These are phyloP conservation scores for Stipa capillata DNA, from an alignment of 176 grass and related monocot species.

Conservation along the genomic window DNA sequence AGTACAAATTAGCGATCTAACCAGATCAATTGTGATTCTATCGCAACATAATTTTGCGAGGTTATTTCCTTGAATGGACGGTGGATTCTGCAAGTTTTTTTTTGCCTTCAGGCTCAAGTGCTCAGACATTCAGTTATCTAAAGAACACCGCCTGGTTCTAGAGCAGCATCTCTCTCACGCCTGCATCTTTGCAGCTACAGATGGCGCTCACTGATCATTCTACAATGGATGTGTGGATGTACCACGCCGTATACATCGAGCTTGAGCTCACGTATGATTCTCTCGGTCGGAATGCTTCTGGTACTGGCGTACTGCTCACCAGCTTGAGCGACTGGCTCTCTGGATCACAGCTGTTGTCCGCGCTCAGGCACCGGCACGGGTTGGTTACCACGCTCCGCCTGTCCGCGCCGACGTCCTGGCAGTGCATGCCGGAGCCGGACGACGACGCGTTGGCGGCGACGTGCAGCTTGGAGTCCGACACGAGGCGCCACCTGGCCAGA, in stretches of 20 bases:
- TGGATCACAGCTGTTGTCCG: too few relatives aligned
- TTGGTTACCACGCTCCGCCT: too few relatives aligned
- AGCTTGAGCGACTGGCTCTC: constrained; percentile 51
- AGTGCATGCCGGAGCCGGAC: not conserved
- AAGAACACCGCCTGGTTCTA: not conserved
- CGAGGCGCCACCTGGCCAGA: constrained; percentile 33
- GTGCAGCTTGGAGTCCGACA: too few relatives aligned
- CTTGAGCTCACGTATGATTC: not conserved
- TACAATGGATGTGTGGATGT: too few relatives aligned
- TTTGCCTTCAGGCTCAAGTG: not conserved
- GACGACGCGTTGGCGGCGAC: constrained; percentile 19
- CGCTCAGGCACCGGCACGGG: too few relatives aligned
- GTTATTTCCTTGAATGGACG: not conserved
- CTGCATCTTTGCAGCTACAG: not conserved
- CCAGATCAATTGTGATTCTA: too few relatives aligned
- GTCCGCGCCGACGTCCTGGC: too few relatives aligned
- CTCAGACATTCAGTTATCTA: not conserved
- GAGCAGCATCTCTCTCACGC: not conserved
- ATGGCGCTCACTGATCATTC: not conserved
- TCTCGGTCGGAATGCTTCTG: not conserved
- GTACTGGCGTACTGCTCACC: not conserved
- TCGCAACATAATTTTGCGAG: too few relatives aligned
- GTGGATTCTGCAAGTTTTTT: not conserved
- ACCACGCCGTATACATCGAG: too few relatives aligned
- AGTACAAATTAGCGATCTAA: not conserved